Conservation (phyloP, 129 eudicot species). For the Kitagawia praeruptora region DNA sequence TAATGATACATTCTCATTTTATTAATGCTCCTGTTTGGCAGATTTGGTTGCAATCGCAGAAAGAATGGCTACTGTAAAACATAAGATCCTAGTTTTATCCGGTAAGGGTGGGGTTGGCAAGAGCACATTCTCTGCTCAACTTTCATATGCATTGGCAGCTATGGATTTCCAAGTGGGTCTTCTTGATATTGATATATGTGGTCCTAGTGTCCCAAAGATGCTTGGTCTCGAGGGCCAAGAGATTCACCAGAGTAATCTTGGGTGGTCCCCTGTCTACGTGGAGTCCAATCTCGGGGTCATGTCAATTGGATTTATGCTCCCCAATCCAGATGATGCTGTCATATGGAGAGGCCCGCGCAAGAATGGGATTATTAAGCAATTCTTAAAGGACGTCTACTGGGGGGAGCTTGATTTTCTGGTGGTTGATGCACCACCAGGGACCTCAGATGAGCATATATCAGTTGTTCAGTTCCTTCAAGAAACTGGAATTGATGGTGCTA, state of each 20-base stretch:
- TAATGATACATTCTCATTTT: background rate
- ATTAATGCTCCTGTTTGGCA: slow-evolving; percentile 17
- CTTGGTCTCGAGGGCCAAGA: slow-evolving; percentile 92
- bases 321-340: slow-evolving; percentile 80
- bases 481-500: slow-evolving; percentile 82
- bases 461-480: slow-evolving; percentile 73
- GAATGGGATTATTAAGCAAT: slow-evolving; percentile 77
- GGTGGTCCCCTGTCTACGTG: slow-evolving; percentile 89
- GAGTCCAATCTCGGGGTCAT: slow-evolving; percentile 89
- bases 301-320: slow-evolving; percentile 95
- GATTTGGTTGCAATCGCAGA: slow-evolving; percentile 72
- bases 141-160: slow-evolving; percentile 66
- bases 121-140: slow-evolving; percentile 96
- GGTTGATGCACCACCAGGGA: slow-evolving; percentile 92
- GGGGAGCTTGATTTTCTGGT: slow-evolving; percentile 84
- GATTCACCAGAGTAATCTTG: slow-evolving; percentile 76
- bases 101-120: slow-evolving; percentile 97
- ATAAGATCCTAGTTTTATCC: slow-evolving; percentile 74
- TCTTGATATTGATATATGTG: slow-evolving; percentile 85
- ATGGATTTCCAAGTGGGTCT: slow-evolving; percentile 85
- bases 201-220: slow-evolving; percentile 96
- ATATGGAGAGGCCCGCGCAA: slow-evolving; percentile 92
- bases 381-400: slow-evolving; percentile 79
- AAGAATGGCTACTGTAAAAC: slow-evolving; percentile 88
- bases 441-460: slow-evolving; percentile 88